phyloP scores from a whole-genome alignment of 2,329 filamentous ascomycete genomes.

The Triangularia verruculosa region DNA sequence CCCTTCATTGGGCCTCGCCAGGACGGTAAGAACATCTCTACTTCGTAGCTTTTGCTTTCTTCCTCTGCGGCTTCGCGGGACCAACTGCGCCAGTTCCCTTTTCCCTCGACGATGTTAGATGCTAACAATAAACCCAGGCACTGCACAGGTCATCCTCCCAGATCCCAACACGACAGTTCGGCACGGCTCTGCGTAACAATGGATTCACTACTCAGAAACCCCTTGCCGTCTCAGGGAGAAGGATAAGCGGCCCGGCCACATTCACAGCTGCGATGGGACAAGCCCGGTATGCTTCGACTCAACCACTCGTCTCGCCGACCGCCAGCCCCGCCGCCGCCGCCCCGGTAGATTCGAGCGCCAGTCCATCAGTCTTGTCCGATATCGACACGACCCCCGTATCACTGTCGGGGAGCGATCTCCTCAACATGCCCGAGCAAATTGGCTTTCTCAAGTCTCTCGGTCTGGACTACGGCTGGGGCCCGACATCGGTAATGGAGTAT shows the following conservation, averaged over 20 bases:
- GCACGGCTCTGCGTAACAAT: slow-evolving; percentile 29
- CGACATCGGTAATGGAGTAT: slow-evolving; percentile 71
- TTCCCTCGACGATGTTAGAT: neutral
- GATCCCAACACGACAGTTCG: slow-evolving; percentile 28
- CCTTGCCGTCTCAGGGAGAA: slow-evolving; percentile 9
- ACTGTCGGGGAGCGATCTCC: slow-evolving; percentile 42
- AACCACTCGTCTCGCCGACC: slow-evolving; percentile 18
- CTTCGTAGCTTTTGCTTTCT: slow-evolving; percentile 24
- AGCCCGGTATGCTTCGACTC: slow-evolving; percentile 31
- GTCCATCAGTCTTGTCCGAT: slow-evolving; percentile 21
- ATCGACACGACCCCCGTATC: slow-evolving; percentile 29
- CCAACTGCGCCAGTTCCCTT: slow-evolving; percentile 4
- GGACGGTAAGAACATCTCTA: slow-evolving; percentile 31
- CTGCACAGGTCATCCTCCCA: slow-evolving; percentile 17
- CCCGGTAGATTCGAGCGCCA: slow-evolving; percentile 1
- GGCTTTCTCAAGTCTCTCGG: slow-evolving; percentile 82
- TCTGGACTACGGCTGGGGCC: slow-evolving; percentile 82
- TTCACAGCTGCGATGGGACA: slow-evolving; percentile 20
- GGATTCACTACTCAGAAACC: neutral
- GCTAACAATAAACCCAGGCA: slow-evolving; percentile 14
- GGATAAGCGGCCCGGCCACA: slow-evolving; percentile 24
- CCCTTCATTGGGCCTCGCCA: slow-evolving; percentile 42
- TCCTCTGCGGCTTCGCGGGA: neutral
- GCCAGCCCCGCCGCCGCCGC: slow-evolving; percentile 17
- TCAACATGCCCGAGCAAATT: slow-evolving; percentile 67